A percentile compares a stretch with the other conserved stretches of the same genome.
phyloP scores from a whole-genome alignment of 2,329 filamentous ascomycete species.

The Cladosporium sp. region DNA sequence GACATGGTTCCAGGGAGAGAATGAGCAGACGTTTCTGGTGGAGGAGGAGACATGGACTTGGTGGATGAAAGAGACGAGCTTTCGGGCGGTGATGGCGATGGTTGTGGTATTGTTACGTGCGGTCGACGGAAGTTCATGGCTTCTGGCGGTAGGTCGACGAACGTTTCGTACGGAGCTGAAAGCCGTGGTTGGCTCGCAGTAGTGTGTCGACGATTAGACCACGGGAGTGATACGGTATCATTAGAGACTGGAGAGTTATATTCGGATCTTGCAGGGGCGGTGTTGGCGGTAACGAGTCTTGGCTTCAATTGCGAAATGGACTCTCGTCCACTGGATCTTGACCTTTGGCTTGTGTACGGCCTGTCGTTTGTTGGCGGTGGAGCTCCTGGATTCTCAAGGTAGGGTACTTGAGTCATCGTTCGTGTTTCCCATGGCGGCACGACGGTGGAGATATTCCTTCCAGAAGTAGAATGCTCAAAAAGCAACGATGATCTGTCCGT shows the following conservation, averaged over 20 bases:
- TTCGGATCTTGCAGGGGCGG: background rate
- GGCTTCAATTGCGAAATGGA: background rate
- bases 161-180: slow-evolving; percentile 17
- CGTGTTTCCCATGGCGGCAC: background rate
- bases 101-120: slow-evolving; percentile 5
- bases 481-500: no score
- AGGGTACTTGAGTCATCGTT: background rate
- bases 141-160: slow-evolving; percentile 9
- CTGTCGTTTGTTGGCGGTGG: background rate
- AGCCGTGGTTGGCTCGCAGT: background rate
- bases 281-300: background rate
- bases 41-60: slow-evolving; percentile 3
- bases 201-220: background rate
- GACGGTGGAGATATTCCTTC: background rate
- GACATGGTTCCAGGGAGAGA: slow-evolving; percentile 24
- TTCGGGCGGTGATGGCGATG: slow-evolving; percentile 18
- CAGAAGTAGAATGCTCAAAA: no score
- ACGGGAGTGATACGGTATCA: background rate
- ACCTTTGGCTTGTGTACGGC: background rate
- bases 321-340: background rate
- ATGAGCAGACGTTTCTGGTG: background rate
- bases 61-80: slow-evolving; percentile 7
- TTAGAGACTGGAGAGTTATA: background rate
- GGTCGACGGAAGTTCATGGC: slow-evolving; percentile 12
- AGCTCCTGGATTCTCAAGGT: background rate